Evolutionary conservation across 2,329 filamentous ascomycete species (phyloP).

Genomic region (Trichoderma sp.): DNA sequence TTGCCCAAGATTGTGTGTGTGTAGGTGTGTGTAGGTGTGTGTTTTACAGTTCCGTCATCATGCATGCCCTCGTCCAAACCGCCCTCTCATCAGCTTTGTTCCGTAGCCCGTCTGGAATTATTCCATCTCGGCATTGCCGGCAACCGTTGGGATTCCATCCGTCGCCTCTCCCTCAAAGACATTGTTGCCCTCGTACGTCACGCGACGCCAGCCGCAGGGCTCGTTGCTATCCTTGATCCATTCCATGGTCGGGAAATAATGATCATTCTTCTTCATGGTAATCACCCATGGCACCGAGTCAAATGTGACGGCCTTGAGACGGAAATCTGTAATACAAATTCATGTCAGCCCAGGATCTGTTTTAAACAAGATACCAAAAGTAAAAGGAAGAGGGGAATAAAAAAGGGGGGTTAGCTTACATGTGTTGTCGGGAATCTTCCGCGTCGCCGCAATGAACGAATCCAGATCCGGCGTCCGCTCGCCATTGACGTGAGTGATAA

Average conservation of each 20-base stretch:
- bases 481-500: constrained; percentile 94
- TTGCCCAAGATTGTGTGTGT: constrained; percentile 24
- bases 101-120: constrained; percentile 21
- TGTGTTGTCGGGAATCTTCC: constrained; percentile 90
- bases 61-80: constrained; percentile 5
- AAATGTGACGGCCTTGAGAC: constrained; percentile 94
- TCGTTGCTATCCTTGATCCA: constrained; percentile 62
- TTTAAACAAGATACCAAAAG: not conserved
- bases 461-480: constrained; percentile 78
- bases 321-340: constrained; percentile 67
- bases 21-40: not conserved
- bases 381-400: not conserved
- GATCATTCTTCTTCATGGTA: constrained; percentile 99
- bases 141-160: constrained; percentile 45
- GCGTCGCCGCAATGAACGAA: constrained; percentile 74
- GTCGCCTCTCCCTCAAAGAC: constrained; percentile 52
- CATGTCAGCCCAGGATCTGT: constrained; percentile 20
- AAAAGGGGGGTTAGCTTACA: constrained; percentile 50
- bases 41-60: constrained; percentile 8
- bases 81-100: not conserved
- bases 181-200: constrained; percentile 58
- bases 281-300: constrained; percentile 99
- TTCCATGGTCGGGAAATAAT: constrained; percentile 77
- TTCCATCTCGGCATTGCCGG: constrained; percentile 45
- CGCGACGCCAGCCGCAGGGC: constrained; percentile 59